Evolutionary conservation across 495 filamentous ascomycete species (phyloP).

Genomic region (Xylaria flabelliformis): DNA sequence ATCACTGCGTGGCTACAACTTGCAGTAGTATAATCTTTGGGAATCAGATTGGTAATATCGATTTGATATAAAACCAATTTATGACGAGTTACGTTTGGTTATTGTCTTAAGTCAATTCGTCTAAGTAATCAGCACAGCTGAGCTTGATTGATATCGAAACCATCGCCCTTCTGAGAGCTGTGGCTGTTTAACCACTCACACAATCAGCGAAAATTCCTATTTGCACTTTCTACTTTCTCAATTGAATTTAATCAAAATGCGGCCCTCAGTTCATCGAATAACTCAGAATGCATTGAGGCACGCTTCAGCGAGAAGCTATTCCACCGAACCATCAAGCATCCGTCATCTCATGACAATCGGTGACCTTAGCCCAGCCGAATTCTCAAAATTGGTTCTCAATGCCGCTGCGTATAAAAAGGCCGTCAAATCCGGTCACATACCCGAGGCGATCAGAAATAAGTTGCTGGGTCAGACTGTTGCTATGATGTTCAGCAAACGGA

Average conservation of each 20-base stretch:
- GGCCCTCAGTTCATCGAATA: constrained; percentile 30
- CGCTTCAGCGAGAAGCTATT: constrained; percentile 40
- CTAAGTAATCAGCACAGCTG: background rate
- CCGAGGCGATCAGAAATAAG: constrained; percentile 56
- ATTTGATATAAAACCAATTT: background rate
- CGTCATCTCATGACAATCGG: constrained; percentile 90
- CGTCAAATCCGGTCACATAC: constrained; percentile 74
- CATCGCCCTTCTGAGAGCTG: background rate
- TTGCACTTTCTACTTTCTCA: background rate
- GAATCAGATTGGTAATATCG: background rate
- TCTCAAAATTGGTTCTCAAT: constrained; percentile 81
- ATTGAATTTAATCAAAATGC: constrained; percentile 33
- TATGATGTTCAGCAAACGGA: constrained; percentile 95
- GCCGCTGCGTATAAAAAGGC: constrained; percentile 75
- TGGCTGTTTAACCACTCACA: background rate
- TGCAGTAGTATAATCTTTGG: background rate
- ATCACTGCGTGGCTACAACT: background rate
- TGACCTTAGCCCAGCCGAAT: constrained; percentile 79
- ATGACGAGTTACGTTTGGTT: background rate
- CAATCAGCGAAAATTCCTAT: background rate
- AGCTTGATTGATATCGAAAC: background rate
- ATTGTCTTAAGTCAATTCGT: background rate
- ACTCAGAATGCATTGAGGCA: constrained; percentile 24
- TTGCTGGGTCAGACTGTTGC: constrained; percentile 80
- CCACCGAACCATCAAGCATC: constrained; percentile 41